Conservation (phyloP, 371 early-diverging fungal genomes). For the Mucor saturninus region DNA sequence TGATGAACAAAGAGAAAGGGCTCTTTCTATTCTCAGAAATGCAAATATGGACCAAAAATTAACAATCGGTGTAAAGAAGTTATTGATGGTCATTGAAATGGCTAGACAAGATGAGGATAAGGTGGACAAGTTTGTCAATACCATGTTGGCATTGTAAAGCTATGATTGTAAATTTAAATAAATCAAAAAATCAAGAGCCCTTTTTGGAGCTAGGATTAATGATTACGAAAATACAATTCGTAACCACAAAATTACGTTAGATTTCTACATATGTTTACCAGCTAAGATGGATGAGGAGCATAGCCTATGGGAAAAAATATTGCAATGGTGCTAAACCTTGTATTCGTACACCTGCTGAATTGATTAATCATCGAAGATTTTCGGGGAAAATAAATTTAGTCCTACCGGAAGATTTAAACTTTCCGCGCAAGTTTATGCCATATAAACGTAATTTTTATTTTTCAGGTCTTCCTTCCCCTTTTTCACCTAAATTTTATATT, state of each 20-base stretch:
- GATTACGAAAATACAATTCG: too few relatives aligned
- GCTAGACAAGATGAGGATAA: conserved; percentile 81
- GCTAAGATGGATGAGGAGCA: too few relatives aligned
- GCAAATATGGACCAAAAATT: conserved; percentile 65
- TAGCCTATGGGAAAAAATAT: too few relatives aligned
- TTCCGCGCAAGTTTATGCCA: background rate
- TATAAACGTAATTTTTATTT: conserved; percentile 8
- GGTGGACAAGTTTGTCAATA: conserved; percentile 64
- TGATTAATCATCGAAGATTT: too few relatives aligned
- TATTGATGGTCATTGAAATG: conserved; percentile 89
- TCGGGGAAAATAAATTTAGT: background rate
- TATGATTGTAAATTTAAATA: background rate
- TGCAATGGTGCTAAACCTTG: too few relatives aligned
- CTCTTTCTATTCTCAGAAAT: conserved; percentile 57
- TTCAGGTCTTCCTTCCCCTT: conserved; percentile 4
- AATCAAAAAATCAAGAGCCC: too few relatives aligned
- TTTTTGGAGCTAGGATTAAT: too few relatives aligned
- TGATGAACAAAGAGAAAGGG: conserved; percentile 61
- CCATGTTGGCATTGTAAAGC: conserved; percentile 40
- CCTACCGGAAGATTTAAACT: conserved; percentile 9
- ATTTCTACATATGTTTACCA: too few relatives aligned
- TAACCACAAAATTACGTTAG: too few relatives aligned
- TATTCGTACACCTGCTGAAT: too few relatives aligned
- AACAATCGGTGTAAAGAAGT: conserved; percentile 89
- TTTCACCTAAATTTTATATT: background rate